Percentiles rank a stretch among this genome's conserved stretches.
phyloP scores from a whole-genome alignment of 192 early-diverging fungal genomes.

The Gigaspora rosea region DNA sequence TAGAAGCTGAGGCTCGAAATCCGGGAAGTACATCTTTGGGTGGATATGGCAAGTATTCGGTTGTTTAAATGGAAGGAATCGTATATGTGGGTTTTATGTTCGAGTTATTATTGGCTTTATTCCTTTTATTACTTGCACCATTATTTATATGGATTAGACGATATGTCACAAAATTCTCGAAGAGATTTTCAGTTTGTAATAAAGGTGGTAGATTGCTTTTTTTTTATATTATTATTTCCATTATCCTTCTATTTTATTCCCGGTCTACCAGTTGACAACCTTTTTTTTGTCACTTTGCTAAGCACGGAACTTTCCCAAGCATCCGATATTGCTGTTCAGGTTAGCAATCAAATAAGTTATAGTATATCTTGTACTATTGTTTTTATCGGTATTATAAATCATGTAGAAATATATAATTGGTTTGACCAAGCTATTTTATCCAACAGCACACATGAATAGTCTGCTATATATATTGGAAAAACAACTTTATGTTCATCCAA shows the following conservation, averaged over 20 bases:
- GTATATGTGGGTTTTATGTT: background rate
- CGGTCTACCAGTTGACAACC: slow-evolving; percentile 20
- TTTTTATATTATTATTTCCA: background rate
- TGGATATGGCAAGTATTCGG: slow-evolving; percentile 48
- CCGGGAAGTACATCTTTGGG: slow-evolving; percentile 49
- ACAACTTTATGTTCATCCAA: no score
- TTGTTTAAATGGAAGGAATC: slow-evolving; percentile 38
- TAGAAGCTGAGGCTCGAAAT: slow-evolving; percentile 65
- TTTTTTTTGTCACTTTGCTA: slow-evolving; percentile 23
- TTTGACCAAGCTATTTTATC: no score
- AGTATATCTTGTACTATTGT: background rate
- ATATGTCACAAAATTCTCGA: slow-evolving; percentile 21
- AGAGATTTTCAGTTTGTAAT: slow-evolving; percentile 30
- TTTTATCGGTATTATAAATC: background rate
- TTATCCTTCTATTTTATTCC: background rate
- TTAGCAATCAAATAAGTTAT: background rate
- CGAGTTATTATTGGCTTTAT: slow-evolving; percentile 3
- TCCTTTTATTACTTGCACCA: slow-evolving; percentile 8
- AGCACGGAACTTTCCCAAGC: slow-evolving; percentile 4
- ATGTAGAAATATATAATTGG: no score
- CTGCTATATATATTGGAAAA: no score
- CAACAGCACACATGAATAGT: no score
- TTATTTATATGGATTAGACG: slow-evolving; percentile 20
- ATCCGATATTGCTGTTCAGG: slow-evolving; percentile 13
- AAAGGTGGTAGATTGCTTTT: slow-evolving; percentile 25